These are phyloP conservation scores for Przewalskia tangutica DNA, from an alignment of 257 asterid species.

Conservation along the genomic window DNA sequence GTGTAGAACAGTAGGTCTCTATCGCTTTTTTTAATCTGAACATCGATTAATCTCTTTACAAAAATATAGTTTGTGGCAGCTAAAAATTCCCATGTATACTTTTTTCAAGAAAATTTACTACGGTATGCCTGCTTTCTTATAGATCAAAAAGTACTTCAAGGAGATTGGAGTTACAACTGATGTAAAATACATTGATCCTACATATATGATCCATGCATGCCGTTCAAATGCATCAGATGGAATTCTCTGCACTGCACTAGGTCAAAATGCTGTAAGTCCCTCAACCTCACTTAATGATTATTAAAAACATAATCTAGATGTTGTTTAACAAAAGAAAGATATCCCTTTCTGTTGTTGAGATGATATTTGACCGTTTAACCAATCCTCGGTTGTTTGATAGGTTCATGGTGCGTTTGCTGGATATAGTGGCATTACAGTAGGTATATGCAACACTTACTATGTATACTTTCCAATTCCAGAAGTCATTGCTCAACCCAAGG, in stretches of 20 bases:
- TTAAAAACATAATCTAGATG: not conserved
- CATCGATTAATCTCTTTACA: not conserved
- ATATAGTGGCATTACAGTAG: slow-evolving; percentile 88
- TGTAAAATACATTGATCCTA: slow-evolving; percentile 90
- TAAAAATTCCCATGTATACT: not conserved
- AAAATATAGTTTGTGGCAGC: not conserved
- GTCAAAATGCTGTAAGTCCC: slow-evolving; percentile 89
- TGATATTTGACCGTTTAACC: not conserved
- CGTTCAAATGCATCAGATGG: slow-evolving; percentile 98
- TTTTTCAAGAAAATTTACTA: not conserved
- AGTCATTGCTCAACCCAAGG: slow-evolving; percentile 63
- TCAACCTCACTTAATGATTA: not conserved
- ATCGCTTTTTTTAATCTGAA: not conserved
- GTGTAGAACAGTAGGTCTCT: not conserved
- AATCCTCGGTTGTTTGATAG: slow-evolving; percentile 24
- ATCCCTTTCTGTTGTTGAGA: not conserved
- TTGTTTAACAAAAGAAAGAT: not conserved
- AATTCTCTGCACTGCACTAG: slow-evolving; percentile 89
- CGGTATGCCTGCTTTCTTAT: slow-evolving; percentile 7
- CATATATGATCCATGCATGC: slow-evolving; percentile 97
- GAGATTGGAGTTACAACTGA: slow-evolving; percentile 65
- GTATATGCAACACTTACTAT: slow-evolving; percentile 88
- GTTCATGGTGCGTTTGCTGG: slow-evolving; percentile 99
- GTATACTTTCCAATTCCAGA: slow-evolving; percentile 86
- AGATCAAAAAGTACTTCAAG: slow-evolving; percentile 76